Evolutionary conservation across 495 filamentous ascomycete genomes (phyloP).

Genomic region (Aspergillus olivimuriae): DNA sequence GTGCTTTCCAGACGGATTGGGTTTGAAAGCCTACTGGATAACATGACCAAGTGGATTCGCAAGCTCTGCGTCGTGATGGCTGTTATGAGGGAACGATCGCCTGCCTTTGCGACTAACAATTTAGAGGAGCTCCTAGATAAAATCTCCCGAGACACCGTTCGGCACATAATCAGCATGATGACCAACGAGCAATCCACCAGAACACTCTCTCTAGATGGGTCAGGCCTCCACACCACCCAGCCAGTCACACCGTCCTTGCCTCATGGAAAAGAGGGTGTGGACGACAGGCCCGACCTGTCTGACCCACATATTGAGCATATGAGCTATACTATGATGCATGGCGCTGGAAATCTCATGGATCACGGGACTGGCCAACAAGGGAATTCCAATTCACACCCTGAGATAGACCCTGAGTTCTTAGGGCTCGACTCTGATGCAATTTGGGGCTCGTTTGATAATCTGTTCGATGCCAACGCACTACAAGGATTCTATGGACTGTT

Average conservation of each 20-base stretch:
- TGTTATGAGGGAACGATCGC: conserved; percentile 1
- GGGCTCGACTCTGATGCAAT: not conserved
- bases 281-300: not conserved
- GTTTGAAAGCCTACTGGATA: not conserved
- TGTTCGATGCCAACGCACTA: not conserved
- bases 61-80: conserved; percentile 3
- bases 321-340: not conserved
- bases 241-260: not conserved
- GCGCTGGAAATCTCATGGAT: not conserved
- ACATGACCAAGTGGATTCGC: conserved; percentile 1
- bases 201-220: not conserved
- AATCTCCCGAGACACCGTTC: conserved; percentile 1
- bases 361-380: not conserved
- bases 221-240: not conserved
- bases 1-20: not conserved
- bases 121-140: conserved; percentile 1
- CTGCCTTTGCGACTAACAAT: not conserved
- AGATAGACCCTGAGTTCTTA: not conserved
- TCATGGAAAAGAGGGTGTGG: too few species aligned
- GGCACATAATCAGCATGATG: conserved; percentile 1
- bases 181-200: not conserved
- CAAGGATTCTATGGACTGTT: not conserved
- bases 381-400: too few species aligned
- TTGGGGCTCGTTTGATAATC: not conserved
- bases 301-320: not conserved